Evolutionary conservation across 2,329 filamentous ascomycete genomes (phyloP), one percentile per base, ranked within the genome.

Genomic region (Calonectria naviculata): DNA sequence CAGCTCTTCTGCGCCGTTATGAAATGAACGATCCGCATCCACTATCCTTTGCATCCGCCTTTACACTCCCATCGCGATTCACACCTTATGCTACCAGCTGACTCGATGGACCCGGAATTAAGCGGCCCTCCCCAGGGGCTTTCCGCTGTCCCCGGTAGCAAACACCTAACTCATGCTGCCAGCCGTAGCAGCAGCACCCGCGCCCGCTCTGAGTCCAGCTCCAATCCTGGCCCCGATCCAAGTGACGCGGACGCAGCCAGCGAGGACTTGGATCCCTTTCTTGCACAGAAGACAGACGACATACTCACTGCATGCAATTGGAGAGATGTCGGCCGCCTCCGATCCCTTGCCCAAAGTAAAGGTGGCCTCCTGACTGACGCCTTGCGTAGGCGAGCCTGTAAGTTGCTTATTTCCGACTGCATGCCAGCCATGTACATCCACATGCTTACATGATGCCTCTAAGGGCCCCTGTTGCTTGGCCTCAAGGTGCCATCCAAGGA

Each of bases 351-450:
- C 44, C 88, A 89, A 63, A 90, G 90, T 1, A 83, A 86, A 65
- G 93, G 91, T n/a, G 93, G 93, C 21, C 88, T 95, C 73, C 79
- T 94, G 67, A 88, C 87, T 24, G 93, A 95, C 80, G 84, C 87
- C 31, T 82, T 97, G 73, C 92, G 95, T 75, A 89, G 90, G 79
- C 85, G 87, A 82, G 95, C 94, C 76, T 98, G 96, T 97, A 89
- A 84, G 94, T 90, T 38, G 73, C 28, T 49, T 61, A 56, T 64
- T 46, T 58, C 60, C 46, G 49, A 44, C 17, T n/a, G 13, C 58
- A 29, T 36, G 24, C 36, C 60, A 61, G 28, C 49, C 64, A 68
- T 62, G 49, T 38, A 36, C 34, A 36, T 13, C 34, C 60, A 42
- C 54, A 41, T 62, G 61, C 71, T 72, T 69, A 73, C 74, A 71